These are phyloP conservation scores for Paraconiothyrium brasiliense DNA, from an alignment of 2,329 filamentous ascomycete species.

Conservation along the genomic window DNA sequence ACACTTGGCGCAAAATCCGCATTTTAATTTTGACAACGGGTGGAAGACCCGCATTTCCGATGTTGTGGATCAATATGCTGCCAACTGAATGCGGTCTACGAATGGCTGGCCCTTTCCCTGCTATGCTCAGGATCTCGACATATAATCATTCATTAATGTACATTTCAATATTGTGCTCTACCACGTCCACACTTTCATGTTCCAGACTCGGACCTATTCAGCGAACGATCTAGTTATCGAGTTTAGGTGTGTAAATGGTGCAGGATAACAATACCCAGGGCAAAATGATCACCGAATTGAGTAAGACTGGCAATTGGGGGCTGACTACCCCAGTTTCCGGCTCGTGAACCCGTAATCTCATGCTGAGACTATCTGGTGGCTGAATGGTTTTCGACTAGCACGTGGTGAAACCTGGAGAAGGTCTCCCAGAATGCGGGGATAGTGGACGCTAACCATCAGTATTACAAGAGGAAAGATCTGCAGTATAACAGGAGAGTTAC, in stretches of 20 bases:
- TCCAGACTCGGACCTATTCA: neutral
- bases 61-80: neutral
- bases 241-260: neutral
- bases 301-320: neutral
- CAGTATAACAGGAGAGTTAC: constrained; percentile 1
- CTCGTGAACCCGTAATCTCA: neutral
- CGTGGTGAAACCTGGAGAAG: neutral
- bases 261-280: constrained; percentile 5
- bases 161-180: too few species aligned
- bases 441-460: neutral
- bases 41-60: neutral
- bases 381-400: neutral
- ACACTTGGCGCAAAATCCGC: too few species aligned
- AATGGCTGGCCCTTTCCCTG: neutral
- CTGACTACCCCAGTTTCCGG: neutral
- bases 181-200: neutral
- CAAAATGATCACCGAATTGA: neutral
- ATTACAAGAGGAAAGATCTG: constrained; percentile 3
- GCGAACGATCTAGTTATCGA: neutral
- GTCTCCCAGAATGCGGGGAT: constrained; percentile 14
- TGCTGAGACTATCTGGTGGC: neutral
- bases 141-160: too few species aligned
- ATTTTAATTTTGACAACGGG: too few species aligned
- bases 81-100: neutral
- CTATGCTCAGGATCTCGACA: neutral